Base-by-base conservation (phyloP, 805 yeast species). In the Zygosaccharomyces siamensis region DNA sequence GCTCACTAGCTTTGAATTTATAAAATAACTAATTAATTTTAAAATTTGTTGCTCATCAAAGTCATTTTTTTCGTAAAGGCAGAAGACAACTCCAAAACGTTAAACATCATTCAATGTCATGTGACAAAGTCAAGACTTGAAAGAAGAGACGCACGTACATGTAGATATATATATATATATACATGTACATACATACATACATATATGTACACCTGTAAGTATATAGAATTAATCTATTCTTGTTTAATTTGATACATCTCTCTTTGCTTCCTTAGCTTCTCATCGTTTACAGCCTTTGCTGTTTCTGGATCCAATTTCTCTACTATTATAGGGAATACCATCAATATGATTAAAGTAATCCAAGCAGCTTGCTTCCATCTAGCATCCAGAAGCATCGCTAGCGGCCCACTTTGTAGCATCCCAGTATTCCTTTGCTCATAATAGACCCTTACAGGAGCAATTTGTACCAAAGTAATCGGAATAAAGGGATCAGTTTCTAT, bases 231-330 rank as follows among this genome's bases (percentile, higher is more conserved):
- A 30, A 35, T 12, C 36, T 44, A 50, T 27, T 50, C 47, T 39
- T 46, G 33, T 20, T 48, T 47, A 12, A 48, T 39, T 24, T 49
- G 46, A 39, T 62, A 62, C 49, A 57, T 60, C 30, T 55, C 62
- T 43, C 53, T 59, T 48, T 61, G 58, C 45, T 59, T 58, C 43
- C 49, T 55, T 40, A 54, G 46, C 11, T 58, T 58, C 38, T 69
- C 67, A 44, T 62, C 66, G 33, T 63, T 66, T 47, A 72, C 57
- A 8, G 61, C 53, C 40, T 60, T 54, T 5, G 72, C 72, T 10
- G 71, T 66, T 37, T 70, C 75, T 32, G 75, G 74, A 48, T 72
- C 76, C 26, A 72, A 47, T 46, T 62, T 68, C 53, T 70, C 75
- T n/a, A 72, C 33, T 1, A 72, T 24, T 38, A 62, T 52, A 16